phyloP scores from a whole-genome alignment of 345 rosid species.

The Hibiscus tridactylites region DNA sequence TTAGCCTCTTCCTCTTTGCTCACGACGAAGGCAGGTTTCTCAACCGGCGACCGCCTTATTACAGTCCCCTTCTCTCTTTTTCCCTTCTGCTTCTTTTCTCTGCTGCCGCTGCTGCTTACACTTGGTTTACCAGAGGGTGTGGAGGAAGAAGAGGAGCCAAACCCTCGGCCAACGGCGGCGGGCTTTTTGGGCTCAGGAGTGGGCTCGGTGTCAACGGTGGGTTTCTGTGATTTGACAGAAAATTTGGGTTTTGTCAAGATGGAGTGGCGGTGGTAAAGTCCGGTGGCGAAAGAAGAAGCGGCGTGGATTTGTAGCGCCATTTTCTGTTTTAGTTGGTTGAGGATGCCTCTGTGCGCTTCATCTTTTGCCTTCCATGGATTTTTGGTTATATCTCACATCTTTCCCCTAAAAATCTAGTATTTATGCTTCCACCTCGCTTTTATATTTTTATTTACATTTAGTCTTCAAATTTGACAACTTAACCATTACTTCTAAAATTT shows the following conservation, averaged over 20 bases:
- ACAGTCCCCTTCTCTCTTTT: constrained; percentile 48
- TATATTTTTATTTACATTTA: no score
- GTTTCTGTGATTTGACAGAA: constrained; percentile 35
- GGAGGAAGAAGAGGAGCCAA: constrained; percentile 35
- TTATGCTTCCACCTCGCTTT: not conserved
- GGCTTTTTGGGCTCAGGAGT: constrained; percentile 27
- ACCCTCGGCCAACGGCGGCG: constrained; percentile 43
- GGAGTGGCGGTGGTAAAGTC: constrained; percentile 22
- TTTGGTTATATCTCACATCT: not conserved
- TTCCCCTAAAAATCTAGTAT: not conserved
- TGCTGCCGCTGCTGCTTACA: constrained; percentile 8
- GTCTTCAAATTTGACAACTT: no score
- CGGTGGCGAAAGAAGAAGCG: constrained; percentile 19
- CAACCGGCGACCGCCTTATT: constrained; percentile 55
- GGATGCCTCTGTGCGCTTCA: not conserved
- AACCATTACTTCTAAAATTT: no score
- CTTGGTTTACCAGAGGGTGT: constrained; percentile 16
- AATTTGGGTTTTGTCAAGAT: constrained; percentile 28
- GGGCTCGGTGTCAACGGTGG: constrained; percentile 30
- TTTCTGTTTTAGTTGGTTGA: constrained; percentile 31
- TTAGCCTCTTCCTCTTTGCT: constrained; percentile 46
- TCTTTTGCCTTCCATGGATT: not conserved
- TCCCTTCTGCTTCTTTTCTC: constrained; percentile 37
- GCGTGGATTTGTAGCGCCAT: constrained; percentile 67
- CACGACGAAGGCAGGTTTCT: constrained; percentile 42